A percentile compares a stretch with the other conserved stretches of the same genome.
Conservation (phyloP, 1,139 yeast genomes). For the Torulaspora pretoriensis region DNA sequence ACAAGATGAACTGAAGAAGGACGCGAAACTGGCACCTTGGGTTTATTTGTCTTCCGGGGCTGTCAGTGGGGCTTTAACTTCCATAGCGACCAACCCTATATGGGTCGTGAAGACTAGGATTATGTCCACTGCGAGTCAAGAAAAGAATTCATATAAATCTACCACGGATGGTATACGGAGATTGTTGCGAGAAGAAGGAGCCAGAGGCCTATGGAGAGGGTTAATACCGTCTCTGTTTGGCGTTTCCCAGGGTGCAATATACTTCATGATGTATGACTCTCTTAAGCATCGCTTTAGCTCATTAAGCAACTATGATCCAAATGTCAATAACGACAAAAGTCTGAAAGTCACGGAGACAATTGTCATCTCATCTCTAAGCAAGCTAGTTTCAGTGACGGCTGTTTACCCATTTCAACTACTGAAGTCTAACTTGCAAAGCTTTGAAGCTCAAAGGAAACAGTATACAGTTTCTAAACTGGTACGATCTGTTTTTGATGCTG, state of each 20-base stretch:
- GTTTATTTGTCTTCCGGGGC: constrained; percentile 51
- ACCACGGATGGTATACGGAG: constrained; percentile 51
- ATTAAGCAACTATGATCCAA: constrained; percentile 12
- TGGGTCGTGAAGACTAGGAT: constrained; percentile 97
- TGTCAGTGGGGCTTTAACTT: constrained; percentile 69
- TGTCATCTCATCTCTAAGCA: constrained; percentile 62
- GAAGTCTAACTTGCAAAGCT: constrained; percentile 69
- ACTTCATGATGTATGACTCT: constrained; percentile 79
- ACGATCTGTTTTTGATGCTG: constrained; percentile 40
- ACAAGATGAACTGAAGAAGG: constrained; percentile 20
- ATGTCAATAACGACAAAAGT: constrained; percentile 24
- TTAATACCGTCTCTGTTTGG: constrained; percentile 75
- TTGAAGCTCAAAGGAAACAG: constrained; percentile 34
- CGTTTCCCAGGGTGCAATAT: constrained; percentile 85
- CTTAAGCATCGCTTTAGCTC: constrained; percentile 42
- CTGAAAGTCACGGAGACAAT: constrained; percentile 56
- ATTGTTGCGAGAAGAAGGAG: constrained; percentile 60
- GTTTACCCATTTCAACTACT: constrained; percentile 86
- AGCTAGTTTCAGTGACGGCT: constrained; percentile 59
- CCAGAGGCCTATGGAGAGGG: constrained; percentile 75
- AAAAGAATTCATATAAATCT: constrained; percentile 53
- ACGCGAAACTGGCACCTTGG: constrained; percentile 27
- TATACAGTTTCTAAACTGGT: constrained; percentile 45
- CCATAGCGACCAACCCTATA: constrained; percentile 79
- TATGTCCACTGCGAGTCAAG: constrained; percentile 51